Base-by-base conservation (phyloP, 495 filamentous ascomycete genomes). In the Penicillium goetzii region DNA sequence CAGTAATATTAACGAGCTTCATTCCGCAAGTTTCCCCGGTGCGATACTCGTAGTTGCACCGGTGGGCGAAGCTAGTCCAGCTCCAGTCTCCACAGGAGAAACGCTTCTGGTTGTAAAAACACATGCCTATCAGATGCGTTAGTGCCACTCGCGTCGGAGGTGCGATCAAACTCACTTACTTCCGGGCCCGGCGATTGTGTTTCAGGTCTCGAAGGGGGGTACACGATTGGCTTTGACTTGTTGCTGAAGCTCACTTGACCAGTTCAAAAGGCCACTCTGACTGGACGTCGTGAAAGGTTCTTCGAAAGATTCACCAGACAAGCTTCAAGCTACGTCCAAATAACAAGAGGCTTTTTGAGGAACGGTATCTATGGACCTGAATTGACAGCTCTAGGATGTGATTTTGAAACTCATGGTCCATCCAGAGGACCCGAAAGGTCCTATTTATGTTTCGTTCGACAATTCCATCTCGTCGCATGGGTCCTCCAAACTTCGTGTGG, bases 11-110 rank as follows among this genome's bases (percentile, higher is more conserved):
- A 73, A 97, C 89, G 72, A 97, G 87, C 81, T 90, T 95, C 83
- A 97, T 92, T 69, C 95, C 95, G 79, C 95, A 99, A 45, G 95
- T 98, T 84, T 99, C 95, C 73, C 95, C 95, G 54, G 90, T 97
- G 69, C 96, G 92, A 81, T 98, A 97, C 72, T 99, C 95, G 78
- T 90, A 90, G 75, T 90, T 88, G 86, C 96, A 99, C 67, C 97
- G 95, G 77, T 93, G 86, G 64, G 91, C 88, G 84, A 98, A 97
- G 76, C 88, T 88, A 68, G 91, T 91, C 95, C 96, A 99, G 78
- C 93, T 94, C 88, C 88, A 97, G 83, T 95, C 94, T 71, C 89
- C 89, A 80, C 95, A 99, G 9, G 76, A 67, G 66, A 80, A 85
- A 71, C 71, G 72, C 70, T 80, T 83, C 70, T 84, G 83, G 68